Evolutionary conservation across 371 early-diverging fungal species (phyloP).

Genomic region (Actinomortierella wolfii): DNA sequence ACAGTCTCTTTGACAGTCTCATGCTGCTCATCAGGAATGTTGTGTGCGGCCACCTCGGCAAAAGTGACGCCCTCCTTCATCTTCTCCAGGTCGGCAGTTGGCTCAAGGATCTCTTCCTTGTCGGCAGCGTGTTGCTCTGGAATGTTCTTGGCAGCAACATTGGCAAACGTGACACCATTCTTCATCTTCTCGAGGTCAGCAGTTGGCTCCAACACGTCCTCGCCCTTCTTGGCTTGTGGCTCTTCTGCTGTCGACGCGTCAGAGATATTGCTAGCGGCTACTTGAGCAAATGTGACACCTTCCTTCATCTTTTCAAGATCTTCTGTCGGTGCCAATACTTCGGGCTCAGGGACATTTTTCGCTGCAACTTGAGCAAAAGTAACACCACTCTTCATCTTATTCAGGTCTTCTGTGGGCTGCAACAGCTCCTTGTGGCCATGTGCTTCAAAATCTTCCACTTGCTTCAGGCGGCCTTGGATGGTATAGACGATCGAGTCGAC

Average conservation of each 20-base stretch:
- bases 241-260: not conserved
- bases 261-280: no score
- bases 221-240: not conserved
- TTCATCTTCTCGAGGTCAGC: constrained; percentile 38
- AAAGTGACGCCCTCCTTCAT: constrained; percentile 32
- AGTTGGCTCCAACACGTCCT: constrained; percentile 15
- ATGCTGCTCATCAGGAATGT: constrained; percentile 7
- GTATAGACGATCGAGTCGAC: constrained; percentile 25
- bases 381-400: constrained; percentile 15
- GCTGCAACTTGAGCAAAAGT: no score
- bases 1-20: constrained; percentile 9
- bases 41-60: constrained; percentile 13
- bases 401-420: constrained; percentile 11
- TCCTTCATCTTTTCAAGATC: constrained; percentile 3
- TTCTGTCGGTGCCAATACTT: constrained; percentile 4
- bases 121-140: constrained; percentile 3
- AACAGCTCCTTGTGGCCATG: constrained; percentile 21
- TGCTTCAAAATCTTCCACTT: constrained; percentile 20
- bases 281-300: not conserved
- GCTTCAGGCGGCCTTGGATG: constrained; percentile 25
- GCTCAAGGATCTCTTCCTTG: constrained; percentile 8
- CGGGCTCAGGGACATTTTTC: not conserved
- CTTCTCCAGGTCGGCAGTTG: constrained; percentile 31
- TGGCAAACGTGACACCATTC: constrained; percentile 23
- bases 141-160: constrained; percentile 9